Conservation (phyloP, 2,329 filamentous ascomycete species). For the Aspergillus tanneri region DNA sequence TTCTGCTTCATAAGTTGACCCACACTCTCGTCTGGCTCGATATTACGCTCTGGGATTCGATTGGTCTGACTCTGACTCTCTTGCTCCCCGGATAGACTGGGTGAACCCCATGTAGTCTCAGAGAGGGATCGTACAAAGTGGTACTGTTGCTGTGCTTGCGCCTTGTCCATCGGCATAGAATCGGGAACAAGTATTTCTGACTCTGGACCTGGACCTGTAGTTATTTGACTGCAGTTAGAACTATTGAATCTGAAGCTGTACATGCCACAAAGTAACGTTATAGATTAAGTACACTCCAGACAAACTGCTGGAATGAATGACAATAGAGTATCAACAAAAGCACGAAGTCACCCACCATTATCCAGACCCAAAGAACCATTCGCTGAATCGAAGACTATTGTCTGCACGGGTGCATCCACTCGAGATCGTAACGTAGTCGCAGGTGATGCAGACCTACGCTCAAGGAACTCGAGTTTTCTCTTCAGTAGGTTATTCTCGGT, state of each 20-base stretch:
- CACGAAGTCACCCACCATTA: no score
- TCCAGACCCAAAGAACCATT: no score
- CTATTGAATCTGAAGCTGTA: no score
- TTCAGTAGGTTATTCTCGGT: slow-evolving; percentile 5
- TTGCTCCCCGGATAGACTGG: not conserved
- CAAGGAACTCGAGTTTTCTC: not conserved
- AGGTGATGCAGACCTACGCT: not conserved
- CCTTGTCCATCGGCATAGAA: slow-evolving; percentile 11
- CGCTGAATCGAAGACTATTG: no score
- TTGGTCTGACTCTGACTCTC: not conserved
- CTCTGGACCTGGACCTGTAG: not conserved
- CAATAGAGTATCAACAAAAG: no score
- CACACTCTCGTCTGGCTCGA: not conserved
- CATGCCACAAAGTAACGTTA: no score
- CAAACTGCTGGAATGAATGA: no score
- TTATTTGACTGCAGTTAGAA: no score
- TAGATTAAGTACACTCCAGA: no score
- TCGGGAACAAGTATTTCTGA: slow-evolving; percentile 18
- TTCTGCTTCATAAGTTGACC: no score
- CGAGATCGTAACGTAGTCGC: no score
- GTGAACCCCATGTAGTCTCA: slow-evolving; percentile 16
- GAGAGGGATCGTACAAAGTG: slow-evolving; percentile 5
- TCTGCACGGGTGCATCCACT: no score
- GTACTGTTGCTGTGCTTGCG: not conserved
- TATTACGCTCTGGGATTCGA: not conserved